Evolutionary conservation across 495 filamentous ascomycete genomes (phyloP).

Genomic region (Lepidopterella palustris): DNA sequence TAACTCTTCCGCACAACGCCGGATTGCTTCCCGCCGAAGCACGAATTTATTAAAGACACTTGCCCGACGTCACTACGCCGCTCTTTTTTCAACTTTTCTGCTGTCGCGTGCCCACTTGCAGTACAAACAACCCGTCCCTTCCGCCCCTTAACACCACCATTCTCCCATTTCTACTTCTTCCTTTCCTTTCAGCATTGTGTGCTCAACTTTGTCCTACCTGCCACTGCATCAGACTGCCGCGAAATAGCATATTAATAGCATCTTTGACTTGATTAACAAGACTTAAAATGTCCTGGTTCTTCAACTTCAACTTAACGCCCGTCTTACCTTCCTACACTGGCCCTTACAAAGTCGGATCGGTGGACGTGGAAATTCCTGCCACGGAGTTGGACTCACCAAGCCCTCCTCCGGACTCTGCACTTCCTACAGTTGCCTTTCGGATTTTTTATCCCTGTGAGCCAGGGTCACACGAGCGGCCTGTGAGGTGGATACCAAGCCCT

Average conservation of each 20-base stretch:
- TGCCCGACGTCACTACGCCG: conserved; percentile 1
- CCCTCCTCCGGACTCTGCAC: conserved; percentile 44
- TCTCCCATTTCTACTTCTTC: not conserved
- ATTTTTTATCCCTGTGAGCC: conserved; percentile 65
- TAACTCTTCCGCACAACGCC: too few species aligned
- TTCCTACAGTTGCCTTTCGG: conserved; percentile 64
- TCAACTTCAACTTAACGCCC: conserved; percentile 49
- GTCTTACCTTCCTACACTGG: conserved; percentile 63
- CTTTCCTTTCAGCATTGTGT: not conserved
- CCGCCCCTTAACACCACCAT: not conserved
- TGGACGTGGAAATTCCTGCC: conserved; percentile 67
- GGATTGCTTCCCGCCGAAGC: not conserved
- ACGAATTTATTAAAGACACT: not conserved
- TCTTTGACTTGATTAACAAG: not conserved
- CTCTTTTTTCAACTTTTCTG: not conserved
- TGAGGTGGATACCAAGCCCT: conserved; percentile 67
- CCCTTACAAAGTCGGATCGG: conserved; percentile 64
- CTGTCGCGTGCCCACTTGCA: not conserved
- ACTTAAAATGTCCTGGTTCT: conserved; percentile 32
- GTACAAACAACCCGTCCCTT: not conserved
- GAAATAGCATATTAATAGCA: not conserved
- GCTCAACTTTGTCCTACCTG: not conserved
- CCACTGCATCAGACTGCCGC: not conserved
- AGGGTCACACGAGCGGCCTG: conserved; percentile 34
- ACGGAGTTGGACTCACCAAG: conserved; percentile 49